Conservation (phyloP, 129 eudicot genomes). For the Heracleum sosnowskyi region DNA sequence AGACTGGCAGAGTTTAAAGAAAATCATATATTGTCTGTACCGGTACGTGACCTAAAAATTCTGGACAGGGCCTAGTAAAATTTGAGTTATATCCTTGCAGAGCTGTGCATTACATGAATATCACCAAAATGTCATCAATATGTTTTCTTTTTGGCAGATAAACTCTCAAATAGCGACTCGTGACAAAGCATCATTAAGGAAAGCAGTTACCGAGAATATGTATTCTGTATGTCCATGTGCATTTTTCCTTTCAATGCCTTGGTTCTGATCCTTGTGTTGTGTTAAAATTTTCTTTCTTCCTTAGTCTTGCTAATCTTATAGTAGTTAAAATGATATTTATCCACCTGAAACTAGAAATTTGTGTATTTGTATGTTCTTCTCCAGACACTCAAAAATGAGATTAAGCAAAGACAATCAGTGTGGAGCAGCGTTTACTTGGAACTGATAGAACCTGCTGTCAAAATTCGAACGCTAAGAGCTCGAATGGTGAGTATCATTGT, state of each 20-base stretch:
- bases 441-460: slow-evolving; percentile 59
- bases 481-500: slow-evolving; percentile 64
- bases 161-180: slow-evolving; percentile 67
- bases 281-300: not conserved
- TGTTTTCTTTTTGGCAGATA: slow-evolving; percentile 42
- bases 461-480: slow-evolving; percentile 86
- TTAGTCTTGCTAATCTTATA: not conserved
- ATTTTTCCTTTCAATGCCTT: slow-evolving; percentile 12
- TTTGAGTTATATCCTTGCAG: not conserved
- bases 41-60: not conserved
- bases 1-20: not conserved
- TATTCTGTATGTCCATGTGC: slow-evolving; percentile 58
- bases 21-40: not conserved
- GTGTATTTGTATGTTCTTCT: not conserved
- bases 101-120: not conserved
- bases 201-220: slow-evolving; percentile 80
- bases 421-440: slow-evolving; percentile 88
- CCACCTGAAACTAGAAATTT: not conserved
- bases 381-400: slow-evolving; percentile 87
- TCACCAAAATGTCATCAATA: not conserved
- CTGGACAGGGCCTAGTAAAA: not conserved
- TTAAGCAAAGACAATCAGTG: slow-evolving; percentile 69
- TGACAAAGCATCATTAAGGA: slow-evolving; percentile 69
- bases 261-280: slow-evolving; percentile 7
- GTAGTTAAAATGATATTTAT: not conserved